phyloP scores from a whole-genome alignment of 257 asterid species.

The Penstemon davidsonii region DNA sequence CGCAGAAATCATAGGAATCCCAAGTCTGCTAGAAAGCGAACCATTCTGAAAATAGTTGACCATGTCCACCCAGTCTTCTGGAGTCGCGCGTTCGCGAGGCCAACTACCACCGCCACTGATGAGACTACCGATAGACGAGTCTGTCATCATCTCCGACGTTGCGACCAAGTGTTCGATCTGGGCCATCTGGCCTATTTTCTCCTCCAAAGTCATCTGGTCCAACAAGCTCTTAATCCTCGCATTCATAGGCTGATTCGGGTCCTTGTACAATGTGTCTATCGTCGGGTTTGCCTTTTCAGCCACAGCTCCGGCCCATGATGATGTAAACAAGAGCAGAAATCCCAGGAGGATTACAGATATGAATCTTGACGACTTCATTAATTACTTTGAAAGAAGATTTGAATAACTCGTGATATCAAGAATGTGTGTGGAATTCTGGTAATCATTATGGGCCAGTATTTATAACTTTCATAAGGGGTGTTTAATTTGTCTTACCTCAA shows the following conservation, averaged over 20 bases:
- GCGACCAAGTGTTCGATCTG: conserved; percentile 34
- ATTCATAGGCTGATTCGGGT: conserved; percentile 30
- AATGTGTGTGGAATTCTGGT: too few relatives aligned
- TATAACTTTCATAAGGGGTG: too few relatives aligned
- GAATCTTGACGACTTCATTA: neutral
- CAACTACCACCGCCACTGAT: conserved; percentile 48
- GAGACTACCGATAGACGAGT: conserved; percentile 36
- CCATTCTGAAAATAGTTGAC: conserved; percentile 45
- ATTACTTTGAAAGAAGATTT: too few relatives aligned
- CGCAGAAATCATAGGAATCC: conserved; percentile 52
- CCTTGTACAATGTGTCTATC: conserved; percentile 31
- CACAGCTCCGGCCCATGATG: neutral
- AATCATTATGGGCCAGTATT: too few relatives aligned
- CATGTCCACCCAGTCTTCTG: conserved; percentile 48
- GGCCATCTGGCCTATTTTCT: conserved; percentile 47
- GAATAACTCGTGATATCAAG: too few relatives aligned
- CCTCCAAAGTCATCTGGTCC: conserved; percentile 41
- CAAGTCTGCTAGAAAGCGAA: conserved; percentile 43
- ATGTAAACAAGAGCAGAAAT: conserved; percentile 21
- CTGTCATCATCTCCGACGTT: conserved; percentile 32
- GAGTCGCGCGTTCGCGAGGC: conserved; percentile 31
- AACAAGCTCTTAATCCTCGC: conserved; percentile 30
- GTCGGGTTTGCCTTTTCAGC: conserved; percentile 6
- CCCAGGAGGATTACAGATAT: conserved; percentile 7
- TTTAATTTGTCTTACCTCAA: too few relatives aligned